Conservation (phyloP, 192 early-diverging fungal species). For the Phycomyces nitens region DNA sequence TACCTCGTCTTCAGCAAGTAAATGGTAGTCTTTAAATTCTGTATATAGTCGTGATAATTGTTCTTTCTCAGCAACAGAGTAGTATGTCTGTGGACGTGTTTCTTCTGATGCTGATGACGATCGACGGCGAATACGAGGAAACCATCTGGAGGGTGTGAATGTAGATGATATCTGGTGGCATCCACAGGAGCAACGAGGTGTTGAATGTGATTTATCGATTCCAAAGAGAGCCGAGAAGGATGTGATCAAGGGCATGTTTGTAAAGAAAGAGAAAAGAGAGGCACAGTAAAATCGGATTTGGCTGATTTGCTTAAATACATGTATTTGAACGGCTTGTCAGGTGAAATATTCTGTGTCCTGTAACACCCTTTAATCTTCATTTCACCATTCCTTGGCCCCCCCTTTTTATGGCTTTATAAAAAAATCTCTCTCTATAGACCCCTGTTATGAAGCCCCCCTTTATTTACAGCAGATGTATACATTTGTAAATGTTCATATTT, state of each 20-base stretch:
- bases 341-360: too few relatives aligned
- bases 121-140: slow-evolving; percentile 15
- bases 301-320: too few relatives aligned
- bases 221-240: slow-evolving; percentile 11
- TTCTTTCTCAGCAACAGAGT: slow-evolving; percentile 5
- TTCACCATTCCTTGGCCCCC: too few relatives aligned
- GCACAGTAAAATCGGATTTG: neutral
- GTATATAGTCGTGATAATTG: slow-evolving; percentile 1
- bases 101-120: slow-evolving; percentile 15
- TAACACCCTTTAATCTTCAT: too few relatives aligned
- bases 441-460: too few relatives aligned
- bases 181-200: slow-evolving; percentile 1
- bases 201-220: neutral
- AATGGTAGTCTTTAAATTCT: slow-evolving; percentile 8
- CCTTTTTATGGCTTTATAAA: too few relatives aligned
- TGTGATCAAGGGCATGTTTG: slow-evolving; percentile 12
- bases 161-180: neutral
- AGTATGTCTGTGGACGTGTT: neutral
- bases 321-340: too few relatives aligned
- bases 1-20: slow-evolving; percentile 17
- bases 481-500: too few relatives aligned
- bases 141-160: slow-evolving; percentile 3
- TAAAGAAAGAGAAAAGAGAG: neutral
- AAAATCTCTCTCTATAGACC: too few relatives aligned
- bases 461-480: too few relatives aligned